Percentiles rank a stretch among this genome's conserved stretches.
Evolutionary conservation across 1,284 basidiomycete species (phyloP).

Genomic region (Cystobasidium sp.): DNA sequence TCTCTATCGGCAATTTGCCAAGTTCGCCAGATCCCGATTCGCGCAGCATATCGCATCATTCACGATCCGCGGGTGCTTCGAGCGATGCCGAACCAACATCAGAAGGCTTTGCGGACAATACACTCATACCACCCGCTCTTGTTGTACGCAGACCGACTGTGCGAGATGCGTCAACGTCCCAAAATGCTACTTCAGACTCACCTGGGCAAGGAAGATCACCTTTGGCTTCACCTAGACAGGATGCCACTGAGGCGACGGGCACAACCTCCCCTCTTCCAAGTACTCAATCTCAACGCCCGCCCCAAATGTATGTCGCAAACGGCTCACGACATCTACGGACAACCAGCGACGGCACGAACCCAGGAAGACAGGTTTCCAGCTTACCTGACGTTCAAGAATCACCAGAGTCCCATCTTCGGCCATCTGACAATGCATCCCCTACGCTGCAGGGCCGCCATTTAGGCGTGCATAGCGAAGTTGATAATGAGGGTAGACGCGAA

Average conservation of each 20-base stretch:
- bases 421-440: not conserved
- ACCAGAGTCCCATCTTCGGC: constrained; percentile 19
- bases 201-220: not conserved
- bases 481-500: constrained; percentile 24
- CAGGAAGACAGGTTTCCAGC: not conserved
- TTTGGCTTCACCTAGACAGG: constrained; percentile 6
- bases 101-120: constrained; percentile 24
- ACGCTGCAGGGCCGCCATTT: not conserved
- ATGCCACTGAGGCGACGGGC: not conserved
- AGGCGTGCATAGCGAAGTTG: constrained; percentile 3
- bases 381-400: constrained; percentile 39
- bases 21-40: constrained; percentile 6
- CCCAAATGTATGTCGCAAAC: not conserved
- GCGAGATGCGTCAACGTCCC: constrained; percentile 7
- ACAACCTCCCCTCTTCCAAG: not conserved
- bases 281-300: not conserved
- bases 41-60: constrained; percentile 17
- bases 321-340: constrained; percentile 20
- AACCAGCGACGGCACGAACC: constrained; percentile 24
- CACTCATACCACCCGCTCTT: constrained; percentile 21
- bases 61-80: not conserved
- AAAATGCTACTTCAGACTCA: not conserved
- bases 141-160: constrained; percentile 27
- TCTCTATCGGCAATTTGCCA: not conserved
- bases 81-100: constrained; percentile 1